phyloP scores from a whole-genome alignment of 805 yeast genomes.

The Tanozyma kutaoensis region DNA sequence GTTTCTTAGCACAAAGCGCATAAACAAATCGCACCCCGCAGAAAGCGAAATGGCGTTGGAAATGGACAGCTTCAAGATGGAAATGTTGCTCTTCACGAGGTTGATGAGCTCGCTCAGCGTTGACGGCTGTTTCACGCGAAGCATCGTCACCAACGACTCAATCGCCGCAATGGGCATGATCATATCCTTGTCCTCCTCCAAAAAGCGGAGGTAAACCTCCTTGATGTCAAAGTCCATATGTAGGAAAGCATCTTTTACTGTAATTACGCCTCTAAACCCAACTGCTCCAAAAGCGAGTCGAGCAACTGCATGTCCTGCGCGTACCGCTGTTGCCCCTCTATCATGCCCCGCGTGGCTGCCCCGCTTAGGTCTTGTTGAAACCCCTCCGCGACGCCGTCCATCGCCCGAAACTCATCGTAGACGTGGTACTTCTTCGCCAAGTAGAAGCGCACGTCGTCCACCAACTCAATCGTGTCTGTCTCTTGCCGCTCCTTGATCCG shows the following conservation, averaged over 20 bases:
- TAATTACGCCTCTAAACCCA: too few relatives aligned
- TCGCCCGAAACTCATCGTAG: slow-evolving; percentile 12
- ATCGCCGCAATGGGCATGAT: slow-evolving; percentile 99
- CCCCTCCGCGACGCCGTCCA: slow-evolving; percentile 3
- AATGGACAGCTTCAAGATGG: slow-evolving; percentile 60
- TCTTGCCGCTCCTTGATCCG: slow-evolving; percentile 52
- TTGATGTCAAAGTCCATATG: slow-evolving; percentile 58
- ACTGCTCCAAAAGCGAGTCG: too few relatives aligned
- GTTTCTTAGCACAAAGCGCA: slow-evolving; percentile 84
- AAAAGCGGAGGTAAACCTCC: slow-evolving; percentile 62
- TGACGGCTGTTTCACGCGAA: slow-evolving; percentile 73
- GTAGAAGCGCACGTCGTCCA: slow-evolving; percentile 66
- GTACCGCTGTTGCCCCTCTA: too few relatives aligned
- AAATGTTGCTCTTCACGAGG: slow-evolving; percentile 64
- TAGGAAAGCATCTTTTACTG: too few relatives aligned
- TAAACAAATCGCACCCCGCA: slow-evolving; percentile 96
- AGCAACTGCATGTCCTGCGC: too few relatives aligned
- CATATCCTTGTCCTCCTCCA: slow-evolving; percentile 87
- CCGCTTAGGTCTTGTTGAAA: too few relatives aligned
- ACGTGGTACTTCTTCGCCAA: slow-evolving; percentile 27
- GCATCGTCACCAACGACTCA: slow-evolving; percentile 78
- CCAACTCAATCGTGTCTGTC: slow-evolving; percentile 66
- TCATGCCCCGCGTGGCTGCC: too few relatives aligned
- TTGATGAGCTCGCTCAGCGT: slow-evolving; percentile 90
- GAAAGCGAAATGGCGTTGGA: slow-evolving; percentile 85